A percentile compares a stretch with the other conserved stretches of the same genome.
These are phyloP conservation scores for Erythrobasidium hasegawianum DNA, from an alignment of 1,284 basidiomycete genomes.

Conservation along the genomic window DNA sequence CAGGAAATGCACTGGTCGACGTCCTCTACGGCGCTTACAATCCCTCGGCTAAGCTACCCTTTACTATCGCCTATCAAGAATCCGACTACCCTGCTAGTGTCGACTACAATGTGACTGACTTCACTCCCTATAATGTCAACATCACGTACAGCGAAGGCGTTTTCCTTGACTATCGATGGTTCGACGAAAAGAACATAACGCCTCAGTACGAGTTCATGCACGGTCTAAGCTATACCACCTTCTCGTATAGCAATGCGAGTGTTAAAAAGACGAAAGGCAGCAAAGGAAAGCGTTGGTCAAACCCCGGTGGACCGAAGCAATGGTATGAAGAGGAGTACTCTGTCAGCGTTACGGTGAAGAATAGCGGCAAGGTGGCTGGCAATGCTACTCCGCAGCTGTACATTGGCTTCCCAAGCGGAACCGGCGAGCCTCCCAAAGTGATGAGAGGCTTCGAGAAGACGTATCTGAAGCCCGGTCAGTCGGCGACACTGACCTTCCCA, in stretches of 20 bases:
- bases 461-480: too few species aligned
- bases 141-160: too few species aligned
- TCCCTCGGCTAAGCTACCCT: slow-evolving; percentile 35
- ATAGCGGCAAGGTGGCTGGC: slow-evolving; percentile 50
- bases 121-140: too few species aligned
- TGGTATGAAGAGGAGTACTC: slow-evolving; percentile 49
- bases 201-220: slow-evolving; percentile 27
- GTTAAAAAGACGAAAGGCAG: slow-evolving; percentile 10
- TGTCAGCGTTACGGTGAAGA: slow-evolving; percentile 51
- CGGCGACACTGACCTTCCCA: too few species aligned
- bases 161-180: slow-evolving; percentile 37
- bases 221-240: slow-evolving; percentile 13
- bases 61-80: slow-evolving; percentile 13
- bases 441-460: slow-evolving; percentile 31
- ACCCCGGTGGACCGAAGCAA: slow-evolving; percentile 16
- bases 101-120: too few species aligned
- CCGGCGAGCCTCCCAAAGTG: slow-evolving; percentile 47
- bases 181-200: slow-evolving; percentile 34
- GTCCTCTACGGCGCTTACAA: slow-evolving; percentile 17
- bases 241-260: slow-evolving; percentile 14
- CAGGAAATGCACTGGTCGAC: slow-evolving; percentile 29
- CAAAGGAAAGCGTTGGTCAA: too few species aligned
- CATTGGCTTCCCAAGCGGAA: slow-evolving; percentile 49
- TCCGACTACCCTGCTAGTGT: slow-evolving; percentile 42
- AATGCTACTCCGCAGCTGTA: slow-evolving; percentile 54